Base-by-base conservation (phyloP, 2,329 filamentous ascomycete species). In the Exserohilum rostratum region DNA sequence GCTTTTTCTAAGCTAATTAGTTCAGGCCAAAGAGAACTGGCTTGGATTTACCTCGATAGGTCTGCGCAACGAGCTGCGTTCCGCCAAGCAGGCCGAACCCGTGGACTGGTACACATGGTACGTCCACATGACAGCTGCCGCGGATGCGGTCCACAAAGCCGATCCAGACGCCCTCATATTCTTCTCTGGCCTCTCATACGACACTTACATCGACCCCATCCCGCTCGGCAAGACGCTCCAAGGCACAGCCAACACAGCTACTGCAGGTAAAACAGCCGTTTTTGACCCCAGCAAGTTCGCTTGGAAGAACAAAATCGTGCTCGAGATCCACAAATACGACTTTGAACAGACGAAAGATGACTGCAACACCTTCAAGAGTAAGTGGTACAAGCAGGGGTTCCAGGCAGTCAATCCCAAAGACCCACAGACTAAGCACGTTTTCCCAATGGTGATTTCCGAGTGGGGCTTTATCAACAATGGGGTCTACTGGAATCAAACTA, bases 41-140 rank as follows among this genome's bases (percentile, higher is more conserved):
- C 78, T 72, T 9, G 62, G 60, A 1, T 67, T 57, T 38, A 50
- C 61, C 10, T 72, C 60, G 65, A 53, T 62, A 3, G 62, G 66
- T 6, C 53, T 72, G 10, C 68, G 70, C 29, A 73, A 73, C 18
- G 69, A 73, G 48, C 57, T 73, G n/a, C 62, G 70, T 29, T 46
- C 44, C 17, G 65, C 69, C 1, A 57, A 45, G 2, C 52, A 42
- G 6, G 53, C 67, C 3, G 70, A 72, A 38, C 69, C 70, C 2
- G 62, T 68, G n/a, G 70, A 73, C 10, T 73, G 70, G 70, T 72
- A 72, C 40, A 73, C 68, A 0, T 73, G 70, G 69, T 72, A 72
- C 12, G 47, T 67, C 5, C 70, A 71, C 29, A 73, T 73, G 70
- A 71, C 70, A 3, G 55, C 60, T 2, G 70, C 70, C 2, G 70